These are phyloP conservation scores for Penicillium bialowiezense DNA, from an alignment of 495 filamentous ascomycete species.

Conservation along the genomic window DNA sequence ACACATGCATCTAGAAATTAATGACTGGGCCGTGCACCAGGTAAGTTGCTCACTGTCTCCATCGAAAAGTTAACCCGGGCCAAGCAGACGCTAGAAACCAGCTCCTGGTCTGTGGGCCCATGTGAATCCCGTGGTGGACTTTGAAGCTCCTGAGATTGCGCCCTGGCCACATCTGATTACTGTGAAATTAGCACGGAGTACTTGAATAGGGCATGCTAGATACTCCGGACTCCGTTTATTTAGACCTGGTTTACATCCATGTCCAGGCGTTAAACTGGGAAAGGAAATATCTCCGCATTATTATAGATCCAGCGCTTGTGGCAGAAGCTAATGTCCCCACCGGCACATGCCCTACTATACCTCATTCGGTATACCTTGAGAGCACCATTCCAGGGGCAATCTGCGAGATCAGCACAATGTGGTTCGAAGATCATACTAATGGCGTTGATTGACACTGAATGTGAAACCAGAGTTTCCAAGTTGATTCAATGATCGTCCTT, in stretches of 20 bases:
- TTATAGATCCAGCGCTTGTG: conserved; percentile 11
- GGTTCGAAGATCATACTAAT: neutral
- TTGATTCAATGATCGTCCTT: neutral
- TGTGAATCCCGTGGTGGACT: too few species aligned
- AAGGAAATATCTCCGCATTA: conserved; percentile 13
- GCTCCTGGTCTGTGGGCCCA: too few species aligned
- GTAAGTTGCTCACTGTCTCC: too few species aligned
- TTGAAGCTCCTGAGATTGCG: neutral
- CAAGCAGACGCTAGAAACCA: conserved; percentile 3
- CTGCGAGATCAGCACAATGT: neutral
- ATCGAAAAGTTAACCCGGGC: conserved; percentile 19
- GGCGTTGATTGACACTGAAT: neutral
- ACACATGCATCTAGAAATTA: neutral
- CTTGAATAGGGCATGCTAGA: too few species aligned
- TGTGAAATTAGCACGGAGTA: too few species aligned
- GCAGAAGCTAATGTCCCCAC: conserved; percentile 10
- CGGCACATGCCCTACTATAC: conserved; percentile 6
- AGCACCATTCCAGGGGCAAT: conserved; percentile 3
- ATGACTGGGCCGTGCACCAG: conserved; percentile 5
- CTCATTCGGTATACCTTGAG: conserved; percentile 10
- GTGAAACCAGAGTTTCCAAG: conserved; percentile 1
- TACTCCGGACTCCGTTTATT: too few species aligned
- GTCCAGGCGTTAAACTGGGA: conserved; percentile 1
- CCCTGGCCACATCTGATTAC: too few species aligned
- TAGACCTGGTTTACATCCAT: too few species aligned